These are phyloP conservation scores for Neltuma alba DNA, from an alignment of 306 rosid genomes.

Conservation along the genomic window DNA sequence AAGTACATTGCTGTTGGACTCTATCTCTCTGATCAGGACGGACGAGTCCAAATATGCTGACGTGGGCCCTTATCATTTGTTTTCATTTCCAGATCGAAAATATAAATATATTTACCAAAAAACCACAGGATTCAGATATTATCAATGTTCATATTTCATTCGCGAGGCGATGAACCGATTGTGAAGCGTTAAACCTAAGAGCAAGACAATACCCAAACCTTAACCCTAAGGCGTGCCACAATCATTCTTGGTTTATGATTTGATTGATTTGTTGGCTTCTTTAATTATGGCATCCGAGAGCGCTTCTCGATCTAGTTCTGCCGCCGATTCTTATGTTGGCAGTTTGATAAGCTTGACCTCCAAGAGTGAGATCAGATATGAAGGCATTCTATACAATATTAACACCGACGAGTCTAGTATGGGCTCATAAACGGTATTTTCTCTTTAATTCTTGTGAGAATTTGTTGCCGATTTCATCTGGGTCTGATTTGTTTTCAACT, in stretches of 20 bases:
- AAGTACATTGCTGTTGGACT: background rate
- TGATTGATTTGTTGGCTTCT: slow-evolving; percentile 26
- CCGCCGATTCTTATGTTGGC: slow-evolving; percentile 65
- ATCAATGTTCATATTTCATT: background rate
- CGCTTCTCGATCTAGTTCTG: slow-evolving; percentile 51
- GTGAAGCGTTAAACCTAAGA: background rate
- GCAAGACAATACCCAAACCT: background rate
- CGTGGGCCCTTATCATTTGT: slow-evolving; percentile 32
- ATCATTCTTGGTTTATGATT: slow-evolving; percentile 1
- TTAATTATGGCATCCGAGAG: slow-evolving; percentile 53
- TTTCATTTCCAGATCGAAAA: background rate
- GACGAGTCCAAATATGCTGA: background rate
- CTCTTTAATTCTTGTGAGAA: background rate
- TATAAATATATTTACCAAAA: slow-evolving; percentile 17
- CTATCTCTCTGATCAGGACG: slow-evolving; percentile 15
- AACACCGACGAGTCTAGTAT: slow-evolving; percentile 81
- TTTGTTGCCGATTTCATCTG: background rate
- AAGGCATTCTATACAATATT: slow-evolving; percentile 68
- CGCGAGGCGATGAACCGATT: background rate
- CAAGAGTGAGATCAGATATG: slow-evolving; percentile 82
- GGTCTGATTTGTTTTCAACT: background rate
- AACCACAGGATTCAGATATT: background rate
- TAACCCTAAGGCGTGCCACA: slow-evolving; percentile 48
- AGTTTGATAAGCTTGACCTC: slow-evolving; percentile 79
- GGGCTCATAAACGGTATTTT: slow-evolving; percentile 66